Conservation (phyloP, 345 rosid species). For the Luvunga scandens region DNA sequence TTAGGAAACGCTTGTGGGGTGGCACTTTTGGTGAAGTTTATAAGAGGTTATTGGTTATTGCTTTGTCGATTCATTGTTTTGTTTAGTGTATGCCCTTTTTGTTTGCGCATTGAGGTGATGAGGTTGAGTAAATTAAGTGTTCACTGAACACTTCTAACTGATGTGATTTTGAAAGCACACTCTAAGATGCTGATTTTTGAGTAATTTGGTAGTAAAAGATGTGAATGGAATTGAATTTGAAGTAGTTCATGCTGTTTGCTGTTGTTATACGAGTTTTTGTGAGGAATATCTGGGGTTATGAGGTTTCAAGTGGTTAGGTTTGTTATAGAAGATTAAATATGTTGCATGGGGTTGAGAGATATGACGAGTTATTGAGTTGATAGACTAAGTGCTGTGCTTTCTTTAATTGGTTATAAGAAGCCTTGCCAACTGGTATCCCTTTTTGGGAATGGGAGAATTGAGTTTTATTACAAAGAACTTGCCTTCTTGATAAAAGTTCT, state of each 20-base stretch:
- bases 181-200: no score
- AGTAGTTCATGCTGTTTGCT: background rate
- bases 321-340: background rate
- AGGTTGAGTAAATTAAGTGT: background rate
- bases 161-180: background rate
- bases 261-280: background rate
- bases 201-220: no score
- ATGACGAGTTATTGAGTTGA: background rate
- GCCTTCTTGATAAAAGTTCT: background rate
- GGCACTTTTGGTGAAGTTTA: conserved; percentile 98
- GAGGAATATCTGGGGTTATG: background rate
- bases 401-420: background rate
- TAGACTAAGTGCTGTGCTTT: conserved; percentile 2
- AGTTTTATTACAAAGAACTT: background rate
- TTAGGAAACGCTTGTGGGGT: conserved; percentile 95
- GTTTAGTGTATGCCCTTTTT: background rate
- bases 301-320: background rate
- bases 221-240: background rate
- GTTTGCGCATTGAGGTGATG: background rate
- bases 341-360: background rate
- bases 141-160: background rate
- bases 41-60: conserved; percentile 55
- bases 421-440: background rate
- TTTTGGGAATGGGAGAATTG: background rate
- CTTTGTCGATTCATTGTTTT: background rate